A percentile compares a stretch with the other conserved stretches of the same genome.
Conservation (phyloP, 495 filamentous ascomycete genomes). For the Amniculicola lignicola region DNA sequence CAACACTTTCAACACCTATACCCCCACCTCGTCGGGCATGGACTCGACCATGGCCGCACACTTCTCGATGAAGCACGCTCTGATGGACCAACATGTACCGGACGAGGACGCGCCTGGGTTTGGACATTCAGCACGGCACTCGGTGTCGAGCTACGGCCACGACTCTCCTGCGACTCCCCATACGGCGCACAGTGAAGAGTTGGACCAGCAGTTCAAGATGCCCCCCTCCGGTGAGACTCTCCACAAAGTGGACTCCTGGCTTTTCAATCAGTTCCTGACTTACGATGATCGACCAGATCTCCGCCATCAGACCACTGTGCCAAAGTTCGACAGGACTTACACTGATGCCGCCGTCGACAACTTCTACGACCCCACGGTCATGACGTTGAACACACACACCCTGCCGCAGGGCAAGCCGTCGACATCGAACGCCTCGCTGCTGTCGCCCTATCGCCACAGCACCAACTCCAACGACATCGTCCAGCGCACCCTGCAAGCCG, state of each 20-base stretch:
- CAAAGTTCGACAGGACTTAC: slow-evolving; percentile 81
- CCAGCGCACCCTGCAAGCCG: slow-evolving; percentile 70
- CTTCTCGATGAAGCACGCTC: slow-evolving; percentile 53
- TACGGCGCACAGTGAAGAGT: slow-evolving; percentile 52
- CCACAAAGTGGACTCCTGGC: slow-evolving; percentile 47
- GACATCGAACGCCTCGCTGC: slow-evolving; percentile 42
- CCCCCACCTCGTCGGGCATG: slow-evolving; percentile 29
- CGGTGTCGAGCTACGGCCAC: slow-evolving; percentile 52
- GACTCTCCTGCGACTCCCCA: slow-evolving; percentile 59
- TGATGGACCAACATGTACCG: slow-evolving; percentile 51
- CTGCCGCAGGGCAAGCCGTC: slow-evolving; percentile 36
- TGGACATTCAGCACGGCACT: slow-evolving; percentile 52
- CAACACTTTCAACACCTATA: slow-evolving; percentile 20
- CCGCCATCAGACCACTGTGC: slow-evolving; percentile 48
- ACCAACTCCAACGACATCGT: slow-evolving; percentile 58
- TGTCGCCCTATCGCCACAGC: slow-evolving; percentile 54
- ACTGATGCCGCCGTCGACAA: slow-evolving; percentile 84
- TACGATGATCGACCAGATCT: slow-evolving; percentile 40
- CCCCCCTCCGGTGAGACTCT: slow-evolving; percentile 39
- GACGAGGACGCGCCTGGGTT: slow-evolving; percentile 44
- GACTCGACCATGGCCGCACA: slow-evolving; percentile 46
- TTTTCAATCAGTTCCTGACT: slow-evolving; percentile 61
- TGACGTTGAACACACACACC: slow-evolving; percentile 46
- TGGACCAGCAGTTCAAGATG: slow-evolving; percentile 42
- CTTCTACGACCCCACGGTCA: slow-evolving; percentile 70